Evolutionary conservation across 768 basidiomycete genomes (phyloP).

Genomic region (Mycena chlorophos): DNA sequence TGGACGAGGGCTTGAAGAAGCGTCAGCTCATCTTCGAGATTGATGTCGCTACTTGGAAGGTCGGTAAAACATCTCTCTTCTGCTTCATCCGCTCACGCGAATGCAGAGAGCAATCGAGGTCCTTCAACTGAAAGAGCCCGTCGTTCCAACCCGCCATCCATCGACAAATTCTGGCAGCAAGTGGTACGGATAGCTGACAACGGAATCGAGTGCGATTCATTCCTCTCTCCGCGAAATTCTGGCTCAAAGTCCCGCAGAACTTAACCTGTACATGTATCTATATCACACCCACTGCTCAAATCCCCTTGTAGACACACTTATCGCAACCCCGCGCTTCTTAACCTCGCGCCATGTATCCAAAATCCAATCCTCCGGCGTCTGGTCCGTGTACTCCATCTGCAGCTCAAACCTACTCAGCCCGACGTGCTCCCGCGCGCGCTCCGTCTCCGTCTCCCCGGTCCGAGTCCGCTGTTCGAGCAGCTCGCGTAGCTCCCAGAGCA

Average conservation of each 20-base stretch:
- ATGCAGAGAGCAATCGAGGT: conserved; percentile 80
- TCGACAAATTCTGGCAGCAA: conserved; percentile 56
- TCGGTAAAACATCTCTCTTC: conserved; percentile 32
- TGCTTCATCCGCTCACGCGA: background rate
- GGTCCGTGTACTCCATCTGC: background rate
- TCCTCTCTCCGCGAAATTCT: background rate
- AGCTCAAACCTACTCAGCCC: background rate
- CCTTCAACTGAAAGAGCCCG: conserved; percentile 72
- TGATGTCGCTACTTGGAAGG: conserved; percentile 88
- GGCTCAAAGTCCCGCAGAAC: background rate
- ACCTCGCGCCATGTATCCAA: background rate
- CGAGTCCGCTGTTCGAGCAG: background rate
- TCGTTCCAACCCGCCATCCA: conserved; percentile 71
- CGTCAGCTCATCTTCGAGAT: conserved; percentile 90
- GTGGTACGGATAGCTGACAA: conserved; percentile 69
- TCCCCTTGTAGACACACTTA: background rate
- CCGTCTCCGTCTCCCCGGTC: background rate
- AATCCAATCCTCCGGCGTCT: background rate
- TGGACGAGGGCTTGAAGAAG: conserved; percentile 60
- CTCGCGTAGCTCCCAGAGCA: background rate
- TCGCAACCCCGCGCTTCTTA: background rate
- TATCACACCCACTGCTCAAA: background rate
- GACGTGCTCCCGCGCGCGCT: background rate
- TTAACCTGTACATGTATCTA: background rate
- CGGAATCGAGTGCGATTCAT: background rate